Percentiles rank a stretch among this genome's conserved stretches.
Evolutionary conservation across 371 early-diverging fungal genomes (phyloP).

Genomic region (Mucor racemosus): DNA sequence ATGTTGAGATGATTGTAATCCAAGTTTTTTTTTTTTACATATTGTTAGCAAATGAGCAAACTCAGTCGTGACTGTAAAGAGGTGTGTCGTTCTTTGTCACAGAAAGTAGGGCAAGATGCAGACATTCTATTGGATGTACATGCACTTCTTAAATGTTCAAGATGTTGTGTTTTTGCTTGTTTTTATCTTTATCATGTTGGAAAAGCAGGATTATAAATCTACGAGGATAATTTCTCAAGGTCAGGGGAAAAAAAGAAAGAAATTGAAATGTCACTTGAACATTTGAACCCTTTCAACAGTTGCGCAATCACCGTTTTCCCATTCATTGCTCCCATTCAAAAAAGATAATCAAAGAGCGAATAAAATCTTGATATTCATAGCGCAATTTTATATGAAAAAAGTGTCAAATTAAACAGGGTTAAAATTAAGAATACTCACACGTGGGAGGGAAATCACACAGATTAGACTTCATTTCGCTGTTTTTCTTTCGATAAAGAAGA

Average conservation of each 20-base stretch:
- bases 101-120: constrained; percentile 11
- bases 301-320: not conserved
- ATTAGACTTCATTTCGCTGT: not conserved
- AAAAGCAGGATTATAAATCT: too few relatives aligned
- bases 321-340: constrained; percentile 2
- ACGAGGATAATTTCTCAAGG: too few relatives aligned
- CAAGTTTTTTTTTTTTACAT: not conserved
- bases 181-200: not conserved
- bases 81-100: constrained; percentile 31
- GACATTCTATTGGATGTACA: constrained; percentile 16
- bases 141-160: constrained; percentile 11
- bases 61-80: constrained; percentile 15
- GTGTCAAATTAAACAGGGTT: not conserved
- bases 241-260: not conserved
- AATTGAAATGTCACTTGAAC: not conserved
- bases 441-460: not conserved
- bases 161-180: not conserved
- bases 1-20: not conserved
- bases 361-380: not conserved
- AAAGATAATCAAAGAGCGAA: not conserved
- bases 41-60: constrained; percentile 9
- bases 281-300: not conserved
- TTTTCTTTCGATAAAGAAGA: not conserved
- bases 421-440: not conserved
- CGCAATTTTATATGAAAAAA: not conserved